Conservation (phyloP, 176 grass and related monocot species). For the Lolium perenne region DNA sequence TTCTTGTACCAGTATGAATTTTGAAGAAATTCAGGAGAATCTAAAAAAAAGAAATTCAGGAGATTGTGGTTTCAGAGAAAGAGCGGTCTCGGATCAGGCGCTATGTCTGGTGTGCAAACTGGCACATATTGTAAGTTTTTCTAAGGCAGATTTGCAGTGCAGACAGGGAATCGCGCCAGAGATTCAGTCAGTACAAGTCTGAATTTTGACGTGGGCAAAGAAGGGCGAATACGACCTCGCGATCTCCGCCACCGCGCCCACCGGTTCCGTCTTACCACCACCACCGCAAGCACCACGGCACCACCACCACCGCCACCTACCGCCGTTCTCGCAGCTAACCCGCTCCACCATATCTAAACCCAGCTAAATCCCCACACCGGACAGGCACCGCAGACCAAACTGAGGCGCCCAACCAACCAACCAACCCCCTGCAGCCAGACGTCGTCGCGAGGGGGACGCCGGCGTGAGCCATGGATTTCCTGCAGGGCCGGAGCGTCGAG, state of each 20-base stretch:
- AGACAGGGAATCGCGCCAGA: neutral
- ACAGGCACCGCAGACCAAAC: neutral
- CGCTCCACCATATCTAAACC: neutral
- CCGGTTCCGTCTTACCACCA: constrained; percentile 8
- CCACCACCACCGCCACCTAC: constrained; percentile 15
- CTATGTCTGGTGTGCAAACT: too few species aligned
- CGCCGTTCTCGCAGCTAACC: neutral
- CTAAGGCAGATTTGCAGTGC: too few species aligned
- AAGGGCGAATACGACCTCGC: constrained; percentile 12
- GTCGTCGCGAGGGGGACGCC: neutral
- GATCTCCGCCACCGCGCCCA: constrained; percentile 43
- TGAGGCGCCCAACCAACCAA: neutral
- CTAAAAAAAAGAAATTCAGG: too few species aligned
- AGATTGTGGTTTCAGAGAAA: neutral
- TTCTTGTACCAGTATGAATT: neutral
- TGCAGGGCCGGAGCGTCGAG: constrained; percentile 47
- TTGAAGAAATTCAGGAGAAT: neutral
- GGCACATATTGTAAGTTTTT: too few species aligned
- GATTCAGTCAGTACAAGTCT: neutral
- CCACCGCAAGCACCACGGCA: neutral
- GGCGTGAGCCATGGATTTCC: constrained; percentile 55
- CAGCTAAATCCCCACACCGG: constrained; percentile 28
- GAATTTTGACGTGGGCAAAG: neutral
- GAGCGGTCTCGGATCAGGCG: too few species aligned
- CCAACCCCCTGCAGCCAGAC: neutral